Base-by-base conservation (phyloP, 768 basidiomycete species). In the Suillus sp. region DNA sequence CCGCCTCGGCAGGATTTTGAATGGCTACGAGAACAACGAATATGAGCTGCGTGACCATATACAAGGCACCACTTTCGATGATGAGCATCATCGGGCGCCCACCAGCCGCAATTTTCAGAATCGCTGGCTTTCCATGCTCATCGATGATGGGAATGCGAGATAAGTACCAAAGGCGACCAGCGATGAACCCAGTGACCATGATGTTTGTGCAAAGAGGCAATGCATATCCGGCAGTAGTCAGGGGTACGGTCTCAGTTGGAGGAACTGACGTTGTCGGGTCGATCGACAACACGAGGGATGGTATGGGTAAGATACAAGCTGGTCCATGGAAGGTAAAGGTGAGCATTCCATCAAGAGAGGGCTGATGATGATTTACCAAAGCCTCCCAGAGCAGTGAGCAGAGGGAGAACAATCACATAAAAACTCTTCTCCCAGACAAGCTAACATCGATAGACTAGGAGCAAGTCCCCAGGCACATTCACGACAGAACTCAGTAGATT, bases 121-220 rank as follows among this genome's bases (percentile, higher is more conserved):
- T 60, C 25, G 50, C 6, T 27, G 25, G 37, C 25, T 27, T 56
- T 38, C 55, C 55, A 38, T 56, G 16, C 60, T 38, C 55, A 27
- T 27, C 57, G 32, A 60, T 2, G 34, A 56, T 18, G 48, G 22
- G 62, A 45, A 45, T 48, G 25, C 66, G 63, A 13, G 60, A 63
- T 34, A 62, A 59, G 59, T 69, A 62, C 74, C 71, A 78, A 18
- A 79, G 72, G 40, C 76, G 75, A 22, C 50, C 60, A 34, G 70
- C 72, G 62, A 78, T 78, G 64, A 79, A 71, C 20, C 56, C 47
- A 8, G 77, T 78, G 50, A 77, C 66, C n/a, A 79, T 61, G 62
- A 74, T 64, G 63, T 79, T 79, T 34, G 75, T 70, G 61, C 66
- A 67, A 40, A 79, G 70, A 18, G 78, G 74, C 30, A 79, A 70